Evolutionary conservation across 2,329 filamentous ascomycete species (phyloP).

Genomic region (Rhynchosporium secalis): DNA sequence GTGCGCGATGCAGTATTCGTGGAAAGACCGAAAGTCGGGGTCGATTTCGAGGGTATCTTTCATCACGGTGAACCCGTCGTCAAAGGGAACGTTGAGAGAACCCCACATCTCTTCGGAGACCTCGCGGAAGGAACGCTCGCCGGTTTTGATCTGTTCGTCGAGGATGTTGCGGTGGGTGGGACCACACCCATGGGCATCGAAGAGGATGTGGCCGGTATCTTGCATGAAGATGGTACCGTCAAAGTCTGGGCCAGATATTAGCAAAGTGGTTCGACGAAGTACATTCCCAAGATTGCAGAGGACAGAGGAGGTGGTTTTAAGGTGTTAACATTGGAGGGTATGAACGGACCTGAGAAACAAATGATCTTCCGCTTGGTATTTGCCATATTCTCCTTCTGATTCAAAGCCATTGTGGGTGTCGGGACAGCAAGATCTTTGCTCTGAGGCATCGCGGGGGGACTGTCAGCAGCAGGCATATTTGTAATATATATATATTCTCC

Average conservation of each 20-base stretch:
- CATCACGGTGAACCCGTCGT: slow-evolving; percentile 67
- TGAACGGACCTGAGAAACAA: slow-evolving; percentile 54
- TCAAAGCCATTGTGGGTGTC: slow-evolving; percentile 33
- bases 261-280: no score
- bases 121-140: slow-evolving; percentile 66
- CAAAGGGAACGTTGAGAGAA: slow-evolving; percentile 65
- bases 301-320: neutral
- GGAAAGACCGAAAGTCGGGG: slow-evolving; percentile 62
- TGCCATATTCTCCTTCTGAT: slow-evolving; percentile 34
- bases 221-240: slow-evolving; percentile 73
- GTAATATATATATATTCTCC: neutral
- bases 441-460: slow-evolving; percentile 38
- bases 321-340: slow-evolving; percentile 3
- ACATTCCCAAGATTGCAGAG: neutral
- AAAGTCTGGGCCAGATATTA: slow-evolving; percentile 52
- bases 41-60: slow-evolving; percentile 62
- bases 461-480: slow-evolving; percentile 45
- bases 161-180: slow-evolving; percentile 54
- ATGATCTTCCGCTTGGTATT: slow-evolving; percentile 56
- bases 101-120: slow-evolving; percentile 74
- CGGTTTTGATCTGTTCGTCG: slow-evolving; percentile 63
- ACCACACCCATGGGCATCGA: slow-evolving; percentile 65
- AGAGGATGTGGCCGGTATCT: slow-evolving; percentile 68
- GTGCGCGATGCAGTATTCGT: slow-evolving; percentile 62
- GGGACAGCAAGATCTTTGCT: slow-evolving; percentile 37